Conservation (phyloP, 164 flowering plant species). For the Hamamelis virginiana region DNA sequence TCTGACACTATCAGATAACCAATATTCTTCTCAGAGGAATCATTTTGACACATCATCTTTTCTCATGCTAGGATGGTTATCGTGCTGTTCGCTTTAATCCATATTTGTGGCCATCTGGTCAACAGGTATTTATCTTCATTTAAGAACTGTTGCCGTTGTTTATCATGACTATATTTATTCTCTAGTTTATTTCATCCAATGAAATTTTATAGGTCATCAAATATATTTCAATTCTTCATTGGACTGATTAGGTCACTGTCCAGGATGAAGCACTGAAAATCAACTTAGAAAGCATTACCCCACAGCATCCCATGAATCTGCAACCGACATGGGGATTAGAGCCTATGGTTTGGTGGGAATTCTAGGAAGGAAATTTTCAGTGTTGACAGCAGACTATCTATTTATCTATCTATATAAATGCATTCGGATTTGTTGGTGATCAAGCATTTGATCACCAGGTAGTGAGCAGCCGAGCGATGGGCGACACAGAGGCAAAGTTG, state of each 20-base stretch:
- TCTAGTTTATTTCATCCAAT: not conserved
- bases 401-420: too few species aligned
- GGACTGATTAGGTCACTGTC: not conserved
- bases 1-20: conserved; percentile 1
- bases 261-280: too few species aligned
- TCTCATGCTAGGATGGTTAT: conserved; percentile 70
- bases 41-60: conserved; percentile 8
- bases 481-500: too few species aligned
- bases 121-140: conserved; percentile 46
- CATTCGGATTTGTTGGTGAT: too few species aligned
- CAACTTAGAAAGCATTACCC: too few species aligned
- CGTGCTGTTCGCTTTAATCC: conserved; percentile 94
- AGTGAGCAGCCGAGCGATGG: too few species aligned
- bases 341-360: too few species aligned
- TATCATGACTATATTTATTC: not conserved
- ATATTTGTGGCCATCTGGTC: conserved; percentile 83
- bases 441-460: too few species aligned
- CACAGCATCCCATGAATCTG: not conserved
- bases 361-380: too few species aligned
- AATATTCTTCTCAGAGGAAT: conserved; percentile 6
- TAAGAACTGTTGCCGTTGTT: not conserved
- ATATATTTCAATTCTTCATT: not conserved
- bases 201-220: too few species aligned
- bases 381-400: too few species aligned
- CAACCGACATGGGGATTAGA: too few species aligned